These are phyloP conservation scores for Aristolochia contorta DNA, from an alignment of 164 flowering plant genomes.

Conservation along the genomic window DNA sequence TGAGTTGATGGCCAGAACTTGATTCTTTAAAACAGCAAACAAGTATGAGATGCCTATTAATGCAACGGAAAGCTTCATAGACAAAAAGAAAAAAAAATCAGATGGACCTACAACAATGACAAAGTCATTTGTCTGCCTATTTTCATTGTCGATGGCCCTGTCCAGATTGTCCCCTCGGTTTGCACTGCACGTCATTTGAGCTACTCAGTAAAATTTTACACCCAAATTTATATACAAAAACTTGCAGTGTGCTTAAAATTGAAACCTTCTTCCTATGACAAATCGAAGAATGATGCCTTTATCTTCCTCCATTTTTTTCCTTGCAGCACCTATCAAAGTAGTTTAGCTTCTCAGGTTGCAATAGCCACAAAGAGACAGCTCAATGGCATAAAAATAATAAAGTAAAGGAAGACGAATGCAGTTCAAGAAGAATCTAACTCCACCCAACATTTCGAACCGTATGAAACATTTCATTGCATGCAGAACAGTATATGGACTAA, in stretches of 20 bases:
- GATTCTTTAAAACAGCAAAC: no score
- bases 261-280: slow-evolving; percentile 88
- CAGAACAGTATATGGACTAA: no score
- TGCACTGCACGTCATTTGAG: slow-evolving; percentile 43
- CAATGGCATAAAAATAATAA: no score
- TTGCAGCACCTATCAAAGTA: slow-evolving; percentile 47
- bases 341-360: not conserved
- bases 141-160: slow-evolving; percentile 60
- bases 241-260: not conserved
- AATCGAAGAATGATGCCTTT: slow-evolving; percentile 75
- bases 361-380: no score
- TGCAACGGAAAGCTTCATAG: no score
- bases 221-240: not conserved
- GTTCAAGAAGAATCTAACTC: no score
- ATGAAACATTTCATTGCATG: no score
- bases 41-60: no score
- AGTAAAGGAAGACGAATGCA: no score
- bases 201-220: slow-evolving; percentile 1
- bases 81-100: not conserved
- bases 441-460: no score
- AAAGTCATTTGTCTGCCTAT: slow-evolving; percentile 60
- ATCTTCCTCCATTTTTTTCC: slow-evolving; percentile 58
- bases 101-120: slow-evolving; percentile 58
- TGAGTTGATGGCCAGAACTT: no score
- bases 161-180: slow-evolving; percentile 72